Evolutionary conservation across 2,329 filamentous ascomycete genomes (phyloP).

Genomic region (Diaporthe sp.): DNA sequence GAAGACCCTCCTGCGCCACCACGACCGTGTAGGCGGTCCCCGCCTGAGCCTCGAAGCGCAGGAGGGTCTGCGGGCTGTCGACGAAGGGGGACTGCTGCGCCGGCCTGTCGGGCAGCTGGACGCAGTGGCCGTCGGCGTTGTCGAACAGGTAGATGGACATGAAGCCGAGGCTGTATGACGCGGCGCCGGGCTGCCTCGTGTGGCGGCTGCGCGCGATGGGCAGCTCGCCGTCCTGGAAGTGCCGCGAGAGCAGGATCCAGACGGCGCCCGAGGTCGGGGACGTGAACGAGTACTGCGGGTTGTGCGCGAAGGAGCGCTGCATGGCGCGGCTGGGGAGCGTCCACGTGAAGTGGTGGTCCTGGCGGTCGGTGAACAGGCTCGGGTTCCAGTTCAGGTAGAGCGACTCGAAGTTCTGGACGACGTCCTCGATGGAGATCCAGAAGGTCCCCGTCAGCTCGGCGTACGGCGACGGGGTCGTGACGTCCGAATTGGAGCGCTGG

Average conservation of each 20-base stretch:
- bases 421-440: constrained; percentile 91
- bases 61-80: constrained; percentile 91
- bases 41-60: constrained; percentile 71
- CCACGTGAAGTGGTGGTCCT: constrained; percentile 94
- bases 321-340: constrained; percentile 61
- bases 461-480: constrained; percentile 37
- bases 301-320: constrained; percentile 68
- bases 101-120: constrained; percentile 79
- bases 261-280: constrained; percentile 69
- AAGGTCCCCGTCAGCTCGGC: constrained; percentile 76
- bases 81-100: constrained; percentile 86
- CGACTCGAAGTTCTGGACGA: constrained; percentile 93
- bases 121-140: constrained; percentile 67
- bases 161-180: constrained; percentile 74
- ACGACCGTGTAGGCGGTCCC: constrained; percentile 66
- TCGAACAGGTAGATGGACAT: constrained; percentile 89
- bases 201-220: constrained; percentile 61
- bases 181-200: constrained; percentile 30
- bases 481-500: constrained; percentile 35
- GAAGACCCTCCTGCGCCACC: constrained; percentile 79
- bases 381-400: constrained; percentile 99
- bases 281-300: constrained; percentile 78
- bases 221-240: constrained; percentile 79
- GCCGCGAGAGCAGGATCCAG: constrained; percentile 88
- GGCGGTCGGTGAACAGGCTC: constrained; percentile 79